Conservation (phyloP, 2,329 filamentous ascomycete genomes). For the Pseudogymnoascus destructans region DNA sequence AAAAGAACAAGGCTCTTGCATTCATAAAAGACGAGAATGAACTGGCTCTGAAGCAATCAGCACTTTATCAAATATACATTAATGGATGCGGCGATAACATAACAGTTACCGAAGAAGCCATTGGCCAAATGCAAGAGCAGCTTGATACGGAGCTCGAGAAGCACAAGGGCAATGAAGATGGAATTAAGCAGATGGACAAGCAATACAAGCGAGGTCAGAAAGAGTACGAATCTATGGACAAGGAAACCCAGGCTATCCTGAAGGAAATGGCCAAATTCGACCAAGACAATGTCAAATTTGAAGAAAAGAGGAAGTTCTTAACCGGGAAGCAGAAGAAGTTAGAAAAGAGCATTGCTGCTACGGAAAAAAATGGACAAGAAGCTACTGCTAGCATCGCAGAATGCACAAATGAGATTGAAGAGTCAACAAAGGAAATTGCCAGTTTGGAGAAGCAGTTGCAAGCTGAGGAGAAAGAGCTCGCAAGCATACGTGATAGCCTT, state of each 20-base stretch:
- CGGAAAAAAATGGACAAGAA: constrained; percentile 60
- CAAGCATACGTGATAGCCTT: constrained; percentile 68
- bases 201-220: constrained; percentile 71
- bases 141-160: constrained; percentile 82
- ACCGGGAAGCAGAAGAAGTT: constrained; percentile 85
- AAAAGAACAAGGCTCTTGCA: constrained; percentile 86
- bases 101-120: constrained; percentile 75
- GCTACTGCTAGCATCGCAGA: constrained; percentile 67
- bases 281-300: constrained; percentile 92
- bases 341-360: constrained; percentile 71
- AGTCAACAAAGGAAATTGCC: constrained; percentile 59
- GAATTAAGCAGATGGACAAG: constrained; percentile 82
- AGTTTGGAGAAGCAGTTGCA: constrained; percentile 65
- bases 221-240: constrained; percentile 71
- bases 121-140: constrained; percentile 77
- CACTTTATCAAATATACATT: constrained; percentile 84
- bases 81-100: constrained; percentile 82
- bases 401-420: constrained; percentile 65
- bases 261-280: constrained; percentile 91
- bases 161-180: constrained; percentile 76
- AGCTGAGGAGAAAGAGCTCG: constrained; percentile 68
- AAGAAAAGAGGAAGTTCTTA: constrained; percentile 94
- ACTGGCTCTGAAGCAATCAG: constrained; percentile 74
- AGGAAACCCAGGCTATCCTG: constrained; percentile 61
- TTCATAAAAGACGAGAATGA: constrained; percentile 92